Base-by-base conservation (phyloP, 768 basidiomycete species). In the Lyophyllum atratum region DNA sequence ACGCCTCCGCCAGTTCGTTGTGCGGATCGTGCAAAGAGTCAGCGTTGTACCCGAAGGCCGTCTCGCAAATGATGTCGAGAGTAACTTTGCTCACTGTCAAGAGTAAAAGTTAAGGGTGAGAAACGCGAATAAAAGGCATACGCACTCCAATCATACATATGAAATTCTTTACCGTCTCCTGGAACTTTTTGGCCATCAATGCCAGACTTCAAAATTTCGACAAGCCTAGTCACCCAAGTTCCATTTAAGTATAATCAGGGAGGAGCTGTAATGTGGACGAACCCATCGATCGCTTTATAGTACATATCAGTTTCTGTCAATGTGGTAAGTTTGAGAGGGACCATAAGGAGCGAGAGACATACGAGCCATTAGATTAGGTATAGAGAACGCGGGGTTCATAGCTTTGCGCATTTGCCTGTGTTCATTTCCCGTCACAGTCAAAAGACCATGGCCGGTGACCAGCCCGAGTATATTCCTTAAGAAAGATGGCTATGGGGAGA, bases 321-420 rank as follows among this genome's bases (percentile, higher is more conserved):
- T 4, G 25, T 24, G 17, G 45, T 44, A 12, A 21, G 24, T 28
- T 15, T 15, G 49, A 26, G 5, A n/a, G 47, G 31, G n/a, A 17
- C 19, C 6, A 25, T 21, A 53, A 9, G 19, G 9, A 14, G 21
- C 15, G 11, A 17, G 31, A 28, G 34, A 45, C 63, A 73, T 37
- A 76, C 74, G 73, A 43, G 73, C 68, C 59, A 66, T 71, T 15
- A 78, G 69, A 54, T 72, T 81, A 1, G 74, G 68, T 22, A 82
- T 70, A 0, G 80, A 80, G 60, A 83, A 82, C 0, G 81, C 81
- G 1, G 81, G 80, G 50, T 79, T 81, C 78, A 83, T 80, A 1
- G 72, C 71, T 60, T 74, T 80, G 33, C 79, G 76, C 78, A 83
- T 79, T 48, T 73, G 74, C 58, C 73, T 80, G 60, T 82, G 80